These are phyloP conservation scores for Fusarium redolens DNA, from an alignment of 2,329 filamentous ascomycete species.

Conservation along the genomic window DNA sequence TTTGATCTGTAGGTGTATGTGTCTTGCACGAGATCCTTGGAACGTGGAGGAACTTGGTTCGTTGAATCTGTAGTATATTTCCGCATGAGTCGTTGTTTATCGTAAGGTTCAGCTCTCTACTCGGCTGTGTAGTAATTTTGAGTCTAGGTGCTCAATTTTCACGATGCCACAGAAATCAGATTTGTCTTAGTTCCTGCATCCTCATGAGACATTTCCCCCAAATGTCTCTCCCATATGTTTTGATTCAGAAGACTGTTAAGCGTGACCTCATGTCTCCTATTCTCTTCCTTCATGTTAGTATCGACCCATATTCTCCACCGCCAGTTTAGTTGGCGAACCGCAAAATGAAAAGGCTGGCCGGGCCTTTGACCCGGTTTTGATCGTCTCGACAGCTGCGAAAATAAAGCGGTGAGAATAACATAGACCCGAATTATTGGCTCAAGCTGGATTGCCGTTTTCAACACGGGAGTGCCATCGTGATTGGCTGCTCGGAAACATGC, in stretches of 20 bases:
- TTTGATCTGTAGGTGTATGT: slow-evolving; percentile 13
- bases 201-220: neutral
- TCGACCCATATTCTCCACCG: slow-evolving; percentile 34
- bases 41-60: slow-evolving; percentile 39
- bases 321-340: slow-evolving; percentile 9
- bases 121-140: neutral
- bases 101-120: neutral
- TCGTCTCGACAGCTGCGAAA: neutral
- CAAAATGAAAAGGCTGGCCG: slow-evolving; percentile 5
- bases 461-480: slow-evolving; percentile 20
- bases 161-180: neutral
- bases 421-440: neutral
- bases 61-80: neutral
- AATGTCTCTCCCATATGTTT: neutral
- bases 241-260: neutral
- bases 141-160: neutral
- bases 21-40: slow-evolving; percentile 17
- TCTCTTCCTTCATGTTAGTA: slow-evolving; percentile 10
- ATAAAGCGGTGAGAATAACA: slow-evolving; percentile 31
- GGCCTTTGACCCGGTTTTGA: slow-evolving; percentile 6
- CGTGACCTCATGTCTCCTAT: neutral
- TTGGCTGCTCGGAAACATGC: slow-evolving; percentile 29
- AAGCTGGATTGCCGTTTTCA: slow-evolving; percentile 40
- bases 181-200: slow-evolving; percentile 25
- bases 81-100: neutral